Percentiles rank a stretch among this genome's conserved stretches.
These are phyloP conservation scores for Microthyrium microscopicum DNA, from an alignment of 2,329 filamentous ascomycete species.

Conservation along the genomic window DNA sequence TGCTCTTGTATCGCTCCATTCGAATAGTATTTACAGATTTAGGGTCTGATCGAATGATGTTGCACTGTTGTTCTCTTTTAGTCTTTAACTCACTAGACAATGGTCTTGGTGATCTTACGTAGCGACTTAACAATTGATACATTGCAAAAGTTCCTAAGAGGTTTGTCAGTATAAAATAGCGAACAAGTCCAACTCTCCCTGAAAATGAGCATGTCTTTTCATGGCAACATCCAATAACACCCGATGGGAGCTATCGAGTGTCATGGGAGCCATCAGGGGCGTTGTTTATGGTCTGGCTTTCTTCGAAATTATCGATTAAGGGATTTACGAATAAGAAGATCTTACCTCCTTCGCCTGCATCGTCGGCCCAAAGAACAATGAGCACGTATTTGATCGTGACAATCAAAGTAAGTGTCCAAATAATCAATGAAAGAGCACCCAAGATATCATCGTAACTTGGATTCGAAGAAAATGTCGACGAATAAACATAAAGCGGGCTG, in stretches of 20 bases:
- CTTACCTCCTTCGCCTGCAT: conserved; percentile 49
- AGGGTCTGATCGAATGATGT: conserved; percentile 44
- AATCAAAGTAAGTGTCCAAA: conserved; percentile 53
- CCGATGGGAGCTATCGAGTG: too few species aligned
- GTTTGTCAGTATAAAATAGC: too few species aligned
- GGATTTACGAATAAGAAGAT: too few species aligned
- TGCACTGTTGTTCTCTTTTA: conserved; percentile 24
- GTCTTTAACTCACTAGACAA: not conserved
- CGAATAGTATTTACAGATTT: conserved; percentile 37
- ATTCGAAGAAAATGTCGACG: conserved; percentile 43
- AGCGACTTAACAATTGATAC: conserved; percentile 15
- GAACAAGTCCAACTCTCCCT: too few species aligned
- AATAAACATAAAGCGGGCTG: conserved; percentile 54
- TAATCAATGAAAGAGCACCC: conserved; percentile 49
- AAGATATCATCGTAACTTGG: conserved; percentile 43
- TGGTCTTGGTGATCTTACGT: conserved; percentile 21
- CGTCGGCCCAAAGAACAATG: conserved; percentile 48
- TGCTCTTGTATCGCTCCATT: conserved; percentile 41
- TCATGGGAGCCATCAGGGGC: too few species aligned
- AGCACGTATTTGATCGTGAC: conserved; percentile 54
- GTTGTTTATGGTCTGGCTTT: too few species aligned
- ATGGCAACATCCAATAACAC: too few species aligned
- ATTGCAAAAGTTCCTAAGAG: conserved; percentile 4
- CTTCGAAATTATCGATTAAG: too few species aligned
- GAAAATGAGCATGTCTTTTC: too few species aligned